Evolutionary conservation across 208 protist genomes (phyloP).

Genomic region (Crithidia brevicula): DNA sequence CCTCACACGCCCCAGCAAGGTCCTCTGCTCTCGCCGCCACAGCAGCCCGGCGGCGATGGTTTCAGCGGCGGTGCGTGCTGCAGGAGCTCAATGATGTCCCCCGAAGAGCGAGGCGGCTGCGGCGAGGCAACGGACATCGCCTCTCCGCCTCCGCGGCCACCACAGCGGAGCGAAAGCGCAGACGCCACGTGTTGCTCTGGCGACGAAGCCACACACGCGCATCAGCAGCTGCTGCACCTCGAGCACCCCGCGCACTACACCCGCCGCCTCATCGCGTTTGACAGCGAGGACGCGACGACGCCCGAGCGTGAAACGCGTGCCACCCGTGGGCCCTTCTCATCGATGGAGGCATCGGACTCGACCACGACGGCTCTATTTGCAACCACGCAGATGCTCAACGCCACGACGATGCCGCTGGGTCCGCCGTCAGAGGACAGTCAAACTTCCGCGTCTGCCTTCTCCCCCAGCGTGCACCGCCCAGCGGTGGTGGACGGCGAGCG

Average conservation of each 20-base stretch:
- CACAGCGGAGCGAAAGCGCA: constrained; percentile 1
- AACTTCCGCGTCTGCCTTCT: constrained; percentile 1
- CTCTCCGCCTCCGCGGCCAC: constrained; percentile 31
- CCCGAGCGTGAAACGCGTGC: background rate
- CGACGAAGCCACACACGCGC: background rate
- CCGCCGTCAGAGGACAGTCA: constrained; percentile 9
- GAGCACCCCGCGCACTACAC: background rate
- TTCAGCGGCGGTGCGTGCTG: background rate
- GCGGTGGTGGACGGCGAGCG: background rate
- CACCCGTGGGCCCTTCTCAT: constrained; percentile 7
- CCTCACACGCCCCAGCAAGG: background rate
- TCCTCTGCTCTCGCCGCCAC: background rate
- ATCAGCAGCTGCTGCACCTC: constrained; percentile 17
- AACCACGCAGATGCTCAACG: constrained; percentile 16
- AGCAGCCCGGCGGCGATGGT: background rate
- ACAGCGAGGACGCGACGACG: constrained; percentile 2
- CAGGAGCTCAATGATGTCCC: background rate
- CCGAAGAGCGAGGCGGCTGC: background rate
- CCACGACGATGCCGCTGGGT: constrained; percentile 21
- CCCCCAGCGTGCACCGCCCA: constrained; percentile 16
- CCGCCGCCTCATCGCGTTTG: background rate
- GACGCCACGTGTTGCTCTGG: background rate
- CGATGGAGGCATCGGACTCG: constrained; percentile 8
- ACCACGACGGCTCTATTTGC: constrained; percentile 3
- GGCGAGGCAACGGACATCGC: constrained; percentile 3